These are phyloP conservation scores for Botrytis byssoidea DNA, from an alignment of 2,329 filamentous ascomycete genomes.

Conservation along the genomic window DNA sequence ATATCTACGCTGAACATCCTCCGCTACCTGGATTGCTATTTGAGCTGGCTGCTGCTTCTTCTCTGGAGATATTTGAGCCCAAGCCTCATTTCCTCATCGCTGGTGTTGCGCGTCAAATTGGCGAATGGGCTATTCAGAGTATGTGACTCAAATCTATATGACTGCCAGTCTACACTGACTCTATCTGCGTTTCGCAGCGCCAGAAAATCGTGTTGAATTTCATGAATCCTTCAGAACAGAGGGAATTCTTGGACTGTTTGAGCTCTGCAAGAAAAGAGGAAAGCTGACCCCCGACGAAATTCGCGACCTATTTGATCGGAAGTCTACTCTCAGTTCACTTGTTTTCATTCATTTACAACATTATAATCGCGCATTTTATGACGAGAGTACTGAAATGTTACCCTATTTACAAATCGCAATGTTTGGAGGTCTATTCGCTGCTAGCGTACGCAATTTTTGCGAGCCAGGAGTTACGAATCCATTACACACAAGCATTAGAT, in stretches of 20 bases:
- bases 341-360: background rate
- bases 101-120: background rate
- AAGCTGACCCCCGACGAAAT: background rate
- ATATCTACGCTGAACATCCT: background rate
- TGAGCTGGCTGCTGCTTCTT: background rate
- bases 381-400: too few relatives aligned
- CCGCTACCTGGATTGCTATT: background rate
- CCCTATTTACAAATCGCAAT: background rate
- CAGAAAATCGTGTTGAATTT: background rate
- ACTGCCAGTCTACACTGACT: too few relatives aligned
- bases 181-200: background rate
- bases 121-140: background rate
- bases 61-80: too few relatives aligned
- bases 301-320: background rate
- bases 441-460: background rate
- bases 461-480: background rate
- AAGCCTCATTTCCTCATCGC: background rate
- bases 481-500: background rate
- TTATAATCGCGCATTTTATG: background rate
- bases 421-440: background rate
- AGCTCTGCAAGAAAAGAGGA: background rate
- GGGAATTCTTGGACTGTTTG: background rate
- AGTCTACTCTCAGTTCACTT: background rate
- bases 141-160: too few relatives aligned
- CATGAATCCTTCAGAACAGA: background rate